Evolutionary conservation across 169 alveolate genomes (phyloP).

Genomic region (Cardiosporidium cionae): DNA sequence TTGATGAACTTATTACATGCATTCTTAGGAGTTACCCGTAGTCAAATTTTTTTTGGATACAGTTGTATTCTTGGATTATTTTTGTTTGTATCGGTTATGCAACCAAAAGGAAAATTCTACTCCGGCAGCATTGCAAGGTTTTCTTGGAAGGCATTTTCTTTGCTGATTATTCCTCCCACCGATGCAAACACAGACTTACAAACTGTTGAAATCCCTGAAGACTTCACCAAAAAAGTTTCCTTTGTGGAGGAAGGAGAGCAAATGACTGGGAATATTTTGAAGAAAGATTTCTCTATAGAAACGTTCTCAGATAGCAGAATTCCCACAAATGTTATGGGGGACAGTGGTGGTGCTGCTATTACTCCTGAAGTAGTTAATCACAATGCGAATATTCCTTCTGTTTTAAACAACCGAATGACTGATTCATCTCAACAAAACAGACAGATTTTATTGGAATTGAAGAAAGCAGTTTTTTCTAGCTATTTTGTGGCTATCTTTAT

Average conservation of each 20-base stretch:
- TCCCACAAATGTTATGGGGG: too few relatives aligned
- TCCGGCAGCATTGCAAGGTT: neutral
- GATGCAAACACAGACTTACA: neutral
- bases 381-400: neutral
- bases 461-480: neutral
- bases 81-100: neutral
- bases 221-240: neutral
- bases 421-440: neutral
- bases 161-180: neutral
- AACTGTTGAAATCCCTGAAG: neutral
- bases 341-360: too few relatives aligned
- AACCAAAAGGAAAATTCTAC: neutral
- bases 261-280: neutral
- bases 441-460: neutral
- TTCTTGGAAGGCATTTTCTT: neutral
- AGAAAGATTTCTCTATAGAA: neutral
- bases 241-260: too few relatives aligned
- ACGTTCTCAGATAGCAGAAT: too few relatives aligned
- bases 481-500: neutral
- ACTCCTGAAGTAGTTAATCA: neutral
- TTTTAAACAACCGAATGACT: neutral
- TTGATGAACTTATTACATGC: neutral
- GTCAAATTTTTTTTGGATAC: neutral
- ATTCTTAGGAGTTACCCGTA: neutral
- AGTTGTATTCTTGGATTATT: neutral